phyloP scores from a whole-genome alignment of 140 eudicot genomes.

The Ambrosia hybrid region DNA sequence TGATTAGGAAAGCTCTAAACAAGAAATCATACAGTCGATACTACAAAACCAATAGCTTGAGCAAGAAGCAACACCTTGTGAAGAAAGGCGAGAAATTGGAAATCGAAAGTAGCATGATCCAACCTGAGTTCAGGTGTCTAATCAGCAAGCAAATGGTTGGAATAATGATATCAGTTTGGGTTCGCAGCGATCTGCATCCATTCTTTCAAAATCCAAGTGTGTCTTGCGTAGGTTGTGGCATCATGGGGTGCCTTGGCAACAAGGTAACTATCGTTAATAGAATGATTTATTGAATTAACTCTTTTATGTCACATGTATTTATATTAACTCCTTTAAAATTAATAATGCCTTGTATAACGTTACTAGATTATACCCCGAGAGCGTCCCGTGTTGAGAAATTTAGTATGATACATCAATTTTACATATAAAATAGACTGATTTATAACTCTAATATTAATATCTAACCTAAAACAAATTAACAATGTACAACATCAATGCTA shows the following conservation, averaged over 20 bases:
- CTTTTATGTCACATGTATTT: too few species aligned
- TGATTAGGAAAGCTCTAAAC: conserved; percentile 52
- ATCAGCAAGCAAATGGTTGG: conserved; percentile 74
- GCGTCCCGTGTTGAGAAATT: too few species aligned
- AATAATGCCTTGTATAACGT: too few species aligned
- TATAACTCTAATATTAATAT: too few species aligned
- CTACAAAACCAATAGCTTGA: not conserved
- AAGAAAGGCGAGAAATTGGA: conserved; percentile 21
- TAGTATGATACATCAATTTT: too few species aligned
- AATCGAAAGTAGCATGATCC: conserved; percentile 22
- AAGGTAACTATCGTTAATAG: too few species aligned
- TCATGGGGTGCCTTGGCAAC: conserved; percentile 68
- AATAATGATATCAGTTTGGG: not conserved
- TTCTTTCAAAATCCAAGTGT: conserved; percentile 60
- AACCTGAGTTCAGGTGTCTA: conserved; percentile 45
- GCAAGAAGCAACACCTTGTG: conserved; percentile 17
- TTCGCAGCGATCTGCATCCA: conserved; percentile 25
- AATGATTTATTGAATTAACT: too few species aligned
- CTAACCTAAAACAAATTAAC: too few species aligned
- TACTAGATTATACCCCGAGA: too few species aligned
- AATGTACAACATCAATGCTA: too few species aligned
- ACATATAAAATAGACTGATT: too few species aligned
- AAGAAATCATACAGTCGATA: conserved; percentile 22
- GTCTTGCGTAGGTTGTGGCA: conserved; percentile 72
- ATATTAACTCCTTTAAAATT: too few species aligned